These are phyloP conservation scores for Clitopilus hobsonii DNA, from an alignment of 768 basidiomycete genomes.

Conservation along the genomic window DNA sequence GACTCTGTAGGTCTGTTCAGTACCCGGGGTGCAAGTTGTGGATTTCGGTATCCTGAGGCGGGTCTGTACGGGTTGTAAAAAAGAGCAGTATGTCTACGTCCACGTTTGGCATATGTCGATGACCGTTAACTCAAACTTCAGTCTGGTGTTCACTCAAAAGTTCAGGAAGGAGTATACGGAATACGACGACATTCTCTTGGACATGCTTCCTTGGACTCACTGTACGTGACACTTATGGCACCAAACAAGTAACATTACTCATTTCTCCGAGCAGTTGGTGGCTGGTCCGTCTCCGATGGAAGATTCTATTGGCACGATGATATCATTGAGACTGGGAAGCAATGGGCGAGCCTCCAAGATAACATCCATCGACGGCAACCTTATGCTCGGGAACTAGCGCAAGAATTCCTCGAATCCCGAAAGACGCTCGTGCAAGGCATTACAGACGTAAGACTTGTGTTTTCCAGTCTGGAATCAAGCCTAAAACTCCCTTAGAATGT, in stretches of 20 bases:
- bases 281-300: constrained; percentile 21
- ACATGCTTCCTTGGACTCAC: constrained; percentile 25
- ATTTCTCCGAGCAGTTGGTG: constrained; percentile 18
- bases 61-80: no score
- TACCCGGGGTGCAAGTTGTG: no score
- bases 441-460: constrained; percentile 7
- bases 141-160: constrained; percentile 18
- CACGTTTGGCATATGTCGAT: no score
- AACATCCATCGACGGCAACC: constrained; percentile 13
- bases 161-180: constrained; percentile 20
- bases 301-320: constrained; percentile 30
- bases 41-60: no score
- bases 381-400: constrained; percentile 18
- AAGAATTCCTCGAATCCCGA: constrained; percentile 18
- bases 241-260: background rate
- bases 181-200: constrained; percentile 18
- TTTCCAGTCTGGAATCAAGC: background rate
- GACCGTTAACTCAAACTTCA: constrained; percentile 6
- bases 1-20: no score
- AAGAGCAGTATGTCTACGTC: no score
- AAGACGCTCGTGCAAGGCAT: constrained; percentile 9
- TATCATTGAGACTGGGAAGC: constrained; percentile 17
- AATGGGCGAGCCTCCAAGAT: constrained; percentile 11
- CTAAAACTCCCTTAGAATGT: background rate
- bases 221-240: constrained; percentile 12